A percentile compares a stretch with the other conserved stretches of the same genome.
phyloP scores from a whole-genome alignment of 148 eudicot species.

The Cornus florida region DNA sequence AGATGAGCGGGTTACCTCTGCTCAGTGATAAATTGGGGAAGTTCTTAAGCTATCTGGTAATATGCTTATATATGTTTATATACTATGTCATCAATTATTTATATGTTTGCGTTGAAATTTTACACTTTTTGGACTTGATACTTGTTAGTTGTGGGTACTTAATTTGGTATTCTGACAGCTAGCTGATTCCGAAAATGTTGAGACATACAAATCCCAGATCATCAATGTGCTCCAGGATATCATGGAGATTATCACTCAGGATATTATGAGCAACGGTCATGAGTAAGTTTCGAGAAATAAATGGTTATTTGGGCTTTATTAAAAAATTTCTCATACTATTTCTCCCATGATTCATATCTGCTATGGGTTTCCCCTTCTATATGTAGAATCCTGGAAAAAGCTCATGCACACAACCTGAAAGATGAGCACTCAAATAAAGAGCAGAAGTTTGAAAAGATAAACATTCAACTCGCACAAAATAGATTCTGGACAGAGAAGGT shows the following conservation, averaged over 20 bases:
- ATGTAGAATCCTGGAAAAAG: slow-evolving; percentile 52
- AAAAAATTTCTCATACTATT: background rate
- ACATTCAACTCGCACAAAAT: slow-evolving; percentile 41
- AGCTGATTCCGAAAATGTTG: slow-evolving; percentile 51
- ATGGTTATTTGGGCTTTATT: background rate
- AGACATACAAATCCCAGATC: slow-evolving; percentile 62
- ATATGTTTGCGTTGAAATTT: background rate
- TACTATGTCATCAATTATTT: background rate
- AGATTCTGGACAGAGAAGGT: slow-evolving; percentile 90
- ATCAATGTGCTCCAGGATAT: slow-evolving; percentile 92
- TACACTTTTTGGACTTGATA: background rate
- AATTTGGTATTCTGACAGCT: slow-evolving; percentile 41
- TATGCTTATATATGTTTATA: slow-evolving; percentile 5
- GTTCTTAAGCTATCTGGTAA: slow-evolving; percentile 78
- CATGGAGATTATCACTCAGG: slow-evolving; percentile 80
- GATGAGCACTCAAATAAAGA: slow-evolving; percentile 41
- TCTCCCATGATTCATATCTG: background rate
- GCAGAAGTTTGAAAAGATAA: slow-evolving; percentile 79
- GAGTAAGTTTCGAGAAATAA: slow-evolving; percentile 44
- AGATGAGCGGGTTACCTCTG: slow-evolving; percentile 72
- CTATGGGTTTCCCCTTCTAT: slow-evolving; percentile 13
- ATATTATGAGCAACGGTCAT: slow-evolving; percentile 67
- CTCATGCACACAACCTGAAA: slow-evolving; percentile 27
- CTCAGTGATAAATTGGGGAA: slow-evolving; percentile 88
- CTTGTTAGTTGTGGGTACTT: background rate